phyloP scores from a whole-genome alignment of 1,284 basidiomycete genomes.

The Trichosporon sp. region DNA sequence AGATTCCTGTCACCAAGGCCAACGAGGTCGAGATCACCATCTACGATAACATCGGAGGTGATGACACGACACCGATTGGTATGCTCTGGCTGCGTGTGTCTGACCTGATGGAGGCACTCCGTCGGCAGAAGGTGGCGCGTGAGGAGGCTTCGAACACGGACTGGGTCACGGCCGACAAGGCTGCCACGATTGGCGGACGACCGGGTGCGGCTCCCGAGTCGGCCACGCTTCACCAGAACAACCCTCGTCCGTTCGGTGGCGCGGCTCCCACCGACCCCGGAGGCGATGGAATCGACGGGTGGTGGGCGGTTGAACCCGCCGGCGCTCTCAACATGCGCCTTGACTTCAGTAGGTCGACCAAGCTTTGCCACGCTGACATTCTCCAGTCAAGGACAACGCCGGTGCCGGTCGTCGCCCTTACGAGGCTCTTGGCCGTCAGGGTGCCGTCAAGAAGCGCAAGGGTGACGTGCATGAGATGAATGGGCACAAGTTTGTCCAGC shows the following conservation, averaged over 20 bases:
- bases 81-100: conserved; percentile 93
- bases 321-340: conserved; percentile 81
- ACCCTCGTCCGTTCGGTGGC: conserved; percentile 11
- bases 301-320: conserved; percentile 98
- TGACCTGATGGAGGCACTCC: conserved; percentile 89
- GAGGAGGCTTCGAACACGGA: conserved; percentile 63
- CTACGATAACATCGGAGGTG: conserved; percentile 80
- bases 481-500: conserved; percentile 95
- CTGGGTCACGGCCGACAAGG: conserved; percentile 79
- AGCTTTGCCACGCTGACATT: not conserved
- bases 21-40: conserved; percentile 97
- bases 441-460: conserved; percentile 95
- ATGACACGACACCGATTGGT: conserved; percentile 83
- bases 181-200: conserved; percentile 42
- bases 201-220: conserved; percentile 35
- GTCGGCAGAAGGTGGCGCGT: conserved; percentile 82
- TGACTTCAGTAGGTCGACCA: conserved; percentile 71
- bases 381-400: conserved; percentile 87
- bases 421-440: conserved; percentile 95
- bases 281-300: conserved; percentile 84
- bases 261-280: conserved; percentile 25
- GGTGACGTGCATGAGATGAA: conserved; percentile 99
- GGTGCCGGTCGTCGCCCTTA: conserved; percentile 76
- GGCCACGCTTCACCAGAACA: conserved; percentile 32
- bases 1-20: conserved; percentile 93